Conservation (phyloP, 1,284 basidiomycete species). For the Quambalaria eucalypti region DNA sequence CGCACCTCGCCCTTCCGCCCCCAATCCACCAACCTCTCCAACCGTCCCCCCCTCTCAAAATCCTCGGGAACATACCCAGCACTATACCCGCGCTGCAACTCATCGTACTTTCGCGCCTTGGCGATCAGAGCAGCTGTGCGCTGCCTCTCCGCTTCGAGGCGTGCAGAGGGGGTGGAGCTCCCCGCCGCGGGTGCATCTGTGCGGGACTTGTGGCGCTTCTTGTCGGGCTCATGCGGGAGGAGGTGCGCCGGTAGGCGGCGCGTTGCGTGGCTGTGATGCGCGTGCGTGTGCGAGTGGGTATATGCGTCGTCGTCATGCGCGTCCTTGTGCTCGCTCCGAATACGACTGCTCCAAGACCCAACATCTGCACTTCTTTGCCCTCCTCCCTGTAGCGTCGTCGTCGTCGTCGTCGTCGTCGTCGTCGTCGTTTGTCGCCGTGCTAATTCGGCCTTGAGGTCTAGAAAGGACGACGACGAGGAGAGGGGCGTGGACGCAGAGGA, state of each 20-base stretch:
- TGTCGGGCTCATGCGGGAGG: not conserved
- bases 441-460: slow-evolving; percentile 4
- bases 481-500: too few relatives aligned
- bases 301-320: too few relatives aligned
- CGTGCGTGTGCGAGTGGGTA: not conserved
- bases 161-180: slow-evolving; percentile 9
- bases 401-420: too few relatives aligned
- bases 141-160: slow-evolving; percentile 59
- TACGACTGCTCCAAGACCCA: not conserved
- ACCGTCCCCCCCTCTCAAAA: slow-evolving; percentile 51
- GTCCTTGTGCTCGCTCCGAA: too few relatives aligned
- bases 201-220: not conserved
- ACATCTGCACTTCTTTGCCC: too few relatives aligned
- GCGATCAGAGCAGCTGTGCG: slow-evolving; percentile 55
- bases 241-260: not conserved
- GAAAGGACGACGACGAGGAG: slow-evolving; percentile 9
- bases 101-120: slow-evolving; percentile 73
- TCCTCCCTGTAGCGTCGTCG: too few relatives aligned
- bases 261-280: not conserved
- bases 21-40: slow-evolving; percentile 62
- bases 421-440: not conserved
- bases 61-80: slow-evolving; percentile 56
- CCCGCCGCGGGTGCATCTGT: not conserved
- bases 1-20: slow-evolving; percentile 59
- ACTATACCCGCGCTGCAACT: slow-evolving; percentile 66